These are phyloP conservation scores for Alternaria incomplexa DNA, from an alignment of 2,329 filamentous ascomycete genomes.

Conservation along the genomic window DNA sequence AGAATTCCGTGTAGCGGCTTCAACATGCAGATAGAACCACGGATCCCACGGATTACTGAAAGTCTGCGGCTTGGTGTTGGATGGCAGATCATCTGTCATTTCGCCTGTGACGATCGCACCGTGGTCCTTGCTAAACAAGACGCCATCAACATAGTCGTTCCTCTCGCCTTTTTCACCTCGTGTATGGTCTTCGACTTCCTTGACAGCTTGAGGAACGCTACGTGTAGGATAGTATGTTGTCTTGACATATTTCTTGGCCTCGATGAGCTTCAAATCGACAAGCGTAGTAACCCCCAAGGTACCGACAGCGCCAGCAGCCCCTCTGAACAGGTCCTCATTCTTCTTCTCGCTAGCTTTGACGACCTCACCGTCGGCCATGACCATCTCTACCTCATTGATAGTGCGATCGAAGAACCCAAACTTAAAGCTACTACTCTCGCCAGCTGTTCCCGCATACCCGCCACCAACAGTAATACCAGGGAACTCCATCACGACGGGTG, in stretches of 20 bases:
- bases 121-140: constrained; percentile 53
- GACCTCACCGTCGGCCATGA: constrained; percentile 66
- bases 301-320: constrained; percentile 69
- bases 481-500: constrained; percentile 74
- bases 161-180: constrained; percentile 40
- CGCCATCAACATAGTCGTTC: constrained; percentile 58
- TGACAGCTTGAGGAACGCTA: constrained; percentile 52
- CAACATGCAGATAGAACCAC: constrained; percentile 60
- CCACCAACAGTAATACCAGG: constrained; percentile 75
- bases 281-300: constrained; percentile 71
- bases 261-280: constrained; percentile 55
- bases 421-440: constrained; percentile 72
- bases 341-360: constrained; percentile 61
- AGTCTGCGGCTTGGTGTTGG: constrained; percentile 35
- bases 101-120: constrained; percentile 55
- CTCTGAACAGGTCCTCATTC: constrained; percentile 66
- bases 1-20: constrained; percentile 46
- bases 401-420: constrained; percentile 70
- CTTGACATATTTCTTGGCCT: constrained; percentile 57
- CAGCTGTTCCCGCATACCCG: constrained; percentile 70
- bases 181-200: constrained; percentile 48
- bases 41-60: constrained; percentile 55
- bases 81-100: constrained; percentile 47
- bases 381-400: constrained; percentile 67
- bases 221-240: constrained; percentile 55